phyloP scores from a whole-genome alignment of 1,284 basidiomycete species.

The Puccinia triticina region DNA sequence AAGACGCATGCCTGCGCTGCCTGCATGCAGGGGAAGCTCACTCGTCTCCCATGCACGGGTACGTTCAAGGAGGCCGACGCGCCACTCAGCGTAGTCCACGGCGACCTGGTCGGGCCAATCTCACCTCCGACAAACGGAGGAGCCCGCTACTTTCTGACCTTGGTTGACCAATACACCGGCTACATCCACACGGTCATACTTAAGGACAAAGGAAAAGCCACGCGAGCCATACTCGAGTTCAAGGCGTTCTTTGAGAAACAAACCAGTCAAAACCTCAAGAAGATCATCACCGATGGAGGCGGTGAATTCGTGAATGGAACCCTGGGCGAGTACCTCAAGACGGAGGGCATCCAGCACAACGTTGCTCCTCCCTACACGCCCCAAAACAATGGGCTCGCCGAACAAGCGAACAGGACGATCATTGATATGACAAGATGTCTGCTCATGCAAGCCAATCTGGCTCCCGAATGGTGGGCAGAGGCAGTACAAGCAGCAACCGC shows the following conservation, averaged over 20 bases:
- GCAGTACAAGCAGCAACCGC: conserved; percentile 2
- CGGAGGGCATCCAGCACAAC: no score
- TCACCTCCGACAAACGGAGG: background rate
- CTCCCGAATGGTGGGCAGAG: no score
- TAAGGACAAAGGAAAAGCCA: background rate
- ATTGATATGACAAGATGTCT: conserved; percentile 6
- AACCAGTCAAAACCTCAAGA: no score
- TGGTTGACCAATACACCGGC: conserved; percentile 5
- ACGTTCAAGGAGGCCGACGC: background rate
- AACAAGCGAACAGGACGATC: conserved; percentile 3
- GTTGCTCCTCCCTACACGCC: conserved; percentile 10
- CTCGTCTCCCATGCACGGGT: background rate
- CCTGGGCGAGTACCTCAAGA: no score
- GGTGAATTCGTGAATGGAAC: no score
- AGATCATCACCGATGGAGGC: background rate
- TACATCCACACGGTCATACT: background rate
- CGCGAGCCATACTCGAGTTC: background rate
- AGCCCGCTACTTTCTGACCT: background rate
- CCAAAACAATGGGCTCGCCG: conserved; percentile 11
- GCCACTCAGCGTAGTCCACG: background rate
- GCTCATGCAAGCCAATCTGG: no score
- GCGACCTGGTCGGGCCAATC: background rate
- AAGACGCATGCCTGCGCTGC: no score
- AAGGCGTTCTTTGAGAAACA: background rate
- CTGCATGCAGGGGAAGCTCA: no score